Base-by-base conservation (phyloP, 1,139 yeast genomes). In the Saccharomyces hybrid region DNA sequence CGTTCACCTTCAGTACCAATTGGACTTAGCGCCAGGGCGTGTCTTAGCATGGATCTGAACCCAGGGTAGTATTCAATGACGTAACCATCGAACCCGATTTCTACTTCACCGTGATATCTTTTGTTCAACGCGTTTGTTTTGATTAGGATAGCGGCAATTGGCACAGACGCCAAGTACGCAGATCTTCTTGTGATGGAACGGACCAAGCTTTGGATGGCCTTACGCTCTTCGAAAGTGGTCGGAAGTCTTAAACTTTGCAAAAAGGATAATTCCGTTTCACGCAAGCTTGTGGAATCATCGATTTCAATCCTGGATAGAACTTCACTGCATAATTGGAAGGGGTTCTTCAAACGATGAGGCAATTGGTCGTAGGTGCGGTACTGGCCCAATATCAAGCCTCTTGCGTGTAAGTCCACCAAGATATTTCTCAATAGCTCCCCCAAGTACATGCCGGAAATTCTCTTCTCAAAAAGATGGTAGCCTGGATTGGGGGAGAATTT, bases 51-150 rank as follows among this genome's bases (percentile, higher is more conserved):
- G 6, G 83, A 79, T 72, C 85, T 83, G 73, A 87, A 91, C 42
- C 91, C 90, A 25, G 99, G 98, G 70, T 90, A 93, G 68, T 82
- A 87, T 71, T 91, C 96, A 53, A 90, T 86, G 55, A 91, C 95
- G 13, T 97, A 85, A 28, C 99, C 99, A 70, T 93, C 99, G 58
- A 91, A 90, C 53, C 97, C 98, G 63, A 91, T 80, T 71, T 91
- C 97, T 55, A 90, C 88, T 63, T 82, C 88, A 58, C 78, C 81
- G 58, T 81, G 81, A 62, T 79, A 82, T 57, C 82, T 78, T 62
- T 73, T 72, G 51, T 77, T 75, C 56, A 84, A 71, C 0, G 84
- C 82, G 52, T 76, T 76, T 2, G 86, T 81, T 70, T 80, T 81
- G 54, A 77, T 70, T 53, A 82, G 67, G 53, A 91, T 79, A 3